Evolutionary conservation across 768 basidiomycete genomes (phyloP), one percentile per base, ranked within the genome.

Genomic region (Suillus variegatus): DNA sequence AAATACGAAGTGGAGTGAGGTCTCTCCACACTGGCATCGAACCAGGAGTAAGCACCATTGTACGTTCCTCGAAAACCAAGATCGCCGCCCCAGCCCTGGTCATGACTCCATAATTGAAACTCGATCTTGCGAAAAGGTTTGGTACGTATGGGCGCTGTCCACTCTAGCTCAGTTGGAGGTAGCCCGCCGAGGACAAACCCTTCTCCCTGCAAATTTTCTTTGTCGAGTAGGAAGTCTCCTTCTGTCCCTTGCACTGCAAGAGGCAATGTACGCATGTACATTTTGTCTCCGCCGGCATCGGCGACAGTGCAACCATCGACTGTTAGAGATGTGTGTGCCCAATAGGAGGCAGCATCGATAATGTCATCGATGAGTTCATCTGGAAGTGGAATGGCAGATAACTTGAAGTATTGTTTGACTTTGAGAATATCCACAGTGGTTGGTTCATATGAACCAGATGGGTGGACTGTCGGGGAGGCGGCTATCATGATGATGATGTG

Each of bases 341-440:
- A 56, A 38, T 62, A 62, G 32, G 71, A 84, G 76, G 10, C 81
- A 81, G n/a, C 81, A 75, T 4, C 61, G 20, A 54, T 22, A 16
- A 68, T 57, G 18, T 62, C 60, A 8, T 63, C 64, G 1, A 62
- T n/a, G 35, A 62, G 44, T 38, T 55, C 54, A 20, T 64, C 57
- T 32, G 55, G 18, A 44, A 49, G 36, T 41, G 41, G 44, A 14
- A 40, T 16, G 3, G 56, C 6, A 9, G 32, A 25, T 52, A 55
- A n/a, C 8, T 61, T 43, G 60, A 62, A 55, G 36, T 54, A 65
- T 41, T 36, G 13, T 47, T 54, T 46, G 41, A 66, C 65, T 28
- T n/a, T 20, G 25, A 65, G 40, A 28, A 65, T 63, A 25, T 56
- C 61, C 25, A 54, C 25, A 62, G 41, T 38, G 22, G 51, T 65